Conservation (phyloP, 129 eudicot genomes). For the carrot (Daucus carota) region DH1_v3.0 NC_030382.2:45063001-45063500, state of each 20-base stretch:
- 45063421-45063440: slow-evolving; percentile 48
- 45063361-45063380: not conserved
- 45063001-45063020: not conserved
- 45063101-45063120: not conserved
- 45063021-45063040: not conserved
- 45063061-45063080: not conserved
- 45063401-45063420: not conserved
- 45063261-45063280: too few relatives aligned
- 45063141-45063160: not conserved
- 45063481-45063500: slow-evolving; percentile 44
- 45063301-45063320: not conserved
- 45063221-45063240: not conserved
- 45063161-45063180: not conserved
- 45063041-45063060: not conserved
- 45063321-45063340: not conserved
- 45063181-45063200: not conserved
- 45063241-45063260: not conserved
- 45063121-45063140: not conserved
- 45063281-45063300: not conserved
- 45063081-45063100: not conserved
- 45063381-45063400: not conserved
- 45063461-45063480: slow-evolving; percentile 49
- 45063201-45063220: not conserved
- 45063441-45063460: slow-evolving; percentile 52
- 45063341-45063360: not conserved